Base-by-base conservation (phyloP, 225 moss, liverwort and hornwort species). In the Physcomitrium patens region DNA sequence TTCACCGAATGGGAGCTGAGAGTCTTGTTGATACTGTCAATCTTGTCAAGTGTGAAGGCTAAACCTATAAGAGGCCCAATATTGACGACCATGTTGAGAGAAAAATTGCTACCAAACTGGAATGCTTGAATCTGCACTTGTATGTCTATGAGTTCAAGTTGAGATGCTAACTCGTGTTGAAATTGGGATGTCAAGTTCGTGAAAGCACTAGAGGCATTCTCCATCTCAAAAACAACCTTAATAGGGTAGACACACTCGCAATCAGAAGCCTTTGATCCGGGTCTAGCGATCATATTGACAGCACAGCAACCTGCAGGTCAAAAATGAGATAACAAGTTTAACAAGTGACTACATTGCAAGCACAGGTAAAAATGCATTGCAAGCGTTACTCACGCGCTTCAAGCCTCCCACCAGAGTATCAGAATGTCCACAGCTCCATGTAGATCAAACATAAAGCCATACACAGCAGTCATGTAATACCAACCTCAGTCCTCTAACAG, bases 191-290 rank as follows among this genome's bases (percentile, higher is more conserved):
- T 93, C 90, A 93, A 89, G 77, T 93, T 91, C 54, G 90, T 82
- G 51, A 86, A 87, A n/a, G 91, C 81, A 82, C 88, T 93, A 8
- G 84, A 87, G 59, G 93, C 91, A 77, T 91, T 85, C 49, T 89
- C 91, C 84, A 96, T 89, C 46, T 86, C 80, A 75, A 96, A 91
- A 26, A 84, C 84, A 37, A 96, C 74, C 73, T 89, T 89, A 43
- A 96, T 87, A 44, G 96, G 96, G 62, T 91, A 96, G 54, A 93
- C 91, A 81, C 96, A 96, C 28, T 89, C 83, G 74, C 91, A 93
- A 63, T 83, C 90, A 64, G 81, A 90, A 44, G 67, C 82, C 71
- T 71, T 84, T 60, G 81, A 82, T 81, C 90, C 89, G 52, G 90
- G 93, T 67, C 84, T 84, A 24, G 80, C 81, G 46, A 91, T 93